Conservation (phyloP, 306 rosid species). For the Cucumis melo region DNA sequence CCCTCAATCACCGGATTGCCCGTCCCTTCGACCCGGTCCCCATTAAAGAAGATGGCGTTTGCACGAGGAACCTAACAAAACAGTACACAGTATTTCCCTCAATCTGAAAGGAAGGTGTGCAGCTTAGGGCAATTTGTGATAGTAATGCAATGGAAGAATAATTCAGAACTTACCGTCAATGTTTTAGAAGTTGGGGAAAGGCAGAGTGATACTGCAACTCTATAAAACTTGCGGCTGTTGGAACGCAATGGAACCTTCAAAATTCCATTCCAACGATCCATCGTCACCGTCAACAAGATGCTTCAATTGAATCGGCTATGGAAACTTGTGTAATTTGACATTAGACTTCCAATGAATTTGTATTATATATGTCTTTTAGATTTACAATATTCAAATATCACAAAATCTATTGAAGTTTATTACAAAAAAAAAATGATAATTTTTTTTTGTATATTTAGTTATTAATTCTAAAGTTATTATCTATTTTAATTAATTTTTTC, state of each 20-base stretch:
- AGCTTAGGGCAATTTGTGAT: no score
- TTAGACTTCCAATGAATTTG: no score
- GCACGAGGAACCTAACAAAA: slow-evolving; percentile 40
- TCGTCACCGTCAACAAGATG: slow-evolving; percentile 8
- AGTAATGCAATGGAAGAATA: neutral
- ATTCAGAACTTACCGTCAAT: slow-evolving; percentile 28
- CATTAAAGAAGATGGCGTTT: slow-evolving; percentile 59
- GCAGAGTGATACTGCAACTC: slow-evolving; percentile 76
- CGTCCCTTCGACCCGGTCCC: slow-evolving; percentile 66
- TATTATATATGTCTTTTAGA: no score
- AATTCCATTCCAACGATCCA: slow-evolving; percentile 81
- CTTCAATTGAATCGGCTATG: neutral
- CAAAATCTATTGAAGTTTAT: no score
- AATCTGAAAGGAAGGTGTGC: no score
- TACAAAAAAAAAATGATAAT: no score
- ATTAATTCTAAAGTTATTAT: no score
- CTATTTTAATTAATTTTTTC: no score
- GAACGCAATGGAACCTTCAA: slow-evolving; percentile 49
- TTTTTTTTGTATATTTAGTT: no score
- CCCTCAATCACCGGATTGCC: slow-evolving; percentile 65
- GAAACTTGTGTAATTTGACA: neutral
- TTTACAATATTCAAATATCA: no score
- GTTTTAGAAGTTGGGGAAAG: slow-evolving; percentile 39
- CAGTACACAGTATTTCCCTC: neutral
- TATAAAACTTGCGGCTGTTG: slow-evolving; percentile 21